Conservation (phyloP, 352 stramenopile species). For the Pythium guiyangense region DNA sequence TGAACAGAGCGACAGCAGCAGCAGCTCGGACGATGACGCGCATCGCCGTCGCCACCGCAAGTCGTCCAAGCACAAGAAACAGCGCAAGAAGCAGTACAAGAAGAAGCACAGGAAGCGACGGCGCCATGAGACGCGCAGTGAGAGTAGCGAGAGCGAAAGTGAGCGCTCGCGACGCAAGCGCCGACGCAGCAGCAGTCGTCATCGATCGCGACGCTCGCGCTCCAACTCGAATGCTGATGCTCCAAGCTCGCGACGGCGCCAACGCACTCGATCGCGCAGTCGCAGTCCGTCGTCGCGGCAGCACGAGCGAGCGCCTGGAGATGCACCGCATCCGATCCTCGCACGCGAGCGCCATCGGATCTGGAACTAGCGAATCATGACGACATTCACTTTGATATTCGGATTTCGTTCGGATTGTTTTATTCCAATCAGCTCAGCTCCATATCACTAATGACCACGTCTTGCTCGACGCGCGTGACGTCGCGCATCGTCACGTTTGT, state of each 20-base stretch:
- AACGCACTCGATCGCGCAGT: not conserved
- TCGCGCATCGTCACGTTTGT: conserved; percentile 34
- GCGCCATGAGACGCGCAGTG: not conserved
- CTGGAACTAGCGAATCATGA: conserved; percentile 33
- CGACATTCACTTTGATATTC: not conserved
- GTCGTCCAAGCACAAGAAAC: conserved; percentile 13
- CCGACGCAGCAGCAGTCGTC: conserved; percentile 2
- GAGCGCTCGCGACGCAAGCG: conserved; percentile 1
- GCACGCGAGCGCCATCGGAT: conserved; percentile 27
- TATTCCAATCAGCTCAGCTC: not conserved
- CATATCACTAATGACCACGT: not conserved
- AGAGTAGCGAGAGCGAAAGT: conserved; percentile 2
- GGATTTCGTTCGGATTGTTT: not conserved
- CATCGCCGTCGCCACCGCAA: conserved; percentile 9
- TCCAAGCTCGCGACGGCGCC: not conserved
- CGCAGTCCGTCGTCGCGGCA: not conserved
- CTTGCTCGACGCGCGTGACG: conserved; percentile 18
- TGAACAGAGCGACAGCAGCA: no score
- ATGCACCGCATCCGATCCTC: conserved; percentile 18
- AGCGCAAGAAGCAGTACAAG: conserved; percentile 14
- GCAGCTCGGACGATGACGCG: not conserved
- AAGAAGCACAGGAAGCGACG: conserved; percentile 14
- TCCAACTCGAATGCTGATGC: no score
- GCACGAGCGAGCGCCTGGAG: not conserved
- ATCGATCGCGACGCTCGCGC: not conserved